Evolutionary conservation across 129 eudicot species (phyloP), one percentile per base, ranked within the genome.

Genomic region (Flaveria brownii): DNA sequence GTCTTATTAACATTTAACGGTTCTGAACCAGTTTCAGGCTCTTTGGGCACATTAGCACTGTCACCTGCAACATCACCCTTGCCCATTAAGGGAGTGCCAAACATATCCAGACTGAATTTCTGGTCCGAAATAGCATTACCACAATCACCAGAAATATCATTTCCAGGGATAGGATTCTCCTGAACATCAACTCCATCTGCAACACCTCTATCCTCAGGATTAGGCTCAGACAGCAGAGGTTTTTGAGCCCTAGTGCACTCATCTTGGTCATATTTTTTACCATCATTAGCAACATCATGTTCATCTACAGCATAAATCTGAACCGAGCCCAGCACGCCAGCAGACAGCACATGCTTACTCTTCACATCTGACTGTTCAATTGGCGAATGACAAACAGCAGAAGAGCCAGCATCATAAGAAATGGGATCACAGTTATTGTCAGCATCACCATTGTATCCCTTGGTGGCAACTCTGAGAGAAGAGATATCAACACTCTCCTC

Each of bases 1-100:
- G 59, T 8, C 8, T 52, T 26, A 15, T 5, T n/a, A 17, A 59
- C 36, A 50, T 46, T 60, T 46, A 63, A 78, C 52, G 49, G 61
- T 45, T 59, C 82, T 61, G 42, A 68, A 56, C 60, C 76, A 69
- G 61, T 30, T 77, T 77, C 81, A 77, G 16, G 36, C 59, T 39
- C 81, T 23, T 5, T 55, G 16, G 46, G 46, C 57, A 39, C 17
- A 41, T 42, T 68, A 55, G 4, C 23, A 54, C 41, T 16, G 10
- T 41, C 81, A 55, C 22, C 73, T 65, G 5, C 36, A 76, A 63
- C 63, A n/a, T 22, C 73, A 76, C 33, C 59, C 6, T 69, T 47
- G 41, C 41, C 52, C 6, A 22, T 3, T 51, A 43, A 6, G 23
- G 41, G 16, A 20, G 42, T 47, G 23, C 60, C 74, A 15, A 50